Evolutionary conservation across 164 flowering plant genomes (phyloP).

Genomic region (Vitis labrusca): DNA sequence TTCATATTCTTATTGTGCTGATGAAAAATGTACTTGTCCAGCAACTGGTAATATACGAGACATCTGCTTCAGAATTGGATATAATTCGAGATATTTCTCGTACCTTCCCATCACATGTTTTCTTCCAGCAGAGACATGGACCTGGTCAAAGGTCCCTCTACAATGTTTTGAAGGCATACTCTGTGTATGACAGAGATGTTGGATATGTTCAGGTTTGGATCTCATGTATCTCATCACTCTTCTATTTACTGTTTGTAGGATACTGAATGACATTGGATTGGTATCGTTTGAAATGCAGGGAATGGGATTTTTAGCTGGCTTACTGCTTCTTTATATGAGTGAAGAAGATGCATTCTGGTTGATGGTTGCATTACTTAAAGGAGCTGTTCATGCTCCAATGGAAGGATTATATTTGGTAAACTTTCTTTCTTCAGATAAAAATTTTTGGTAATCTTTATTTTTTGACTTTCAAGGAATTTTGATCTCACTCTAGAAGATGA

Average conservation of each 20-base stretch:
- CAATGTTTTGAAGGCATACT: slow-evolving; percentile 96
- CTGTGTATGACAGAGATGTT: slow-evolving; percentile 96
- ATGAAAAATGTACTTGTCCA: slow-evolving; percentile 32
- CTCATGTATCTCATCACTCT: neutral
- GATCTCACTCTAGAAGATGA: neutral
- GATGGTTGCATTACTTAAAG: slow-evolving; percentile 90
- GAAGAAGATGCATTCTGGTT: slow-evolving; percentile 99
- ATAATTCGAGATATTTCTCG: slow-evolving; percentile 98
- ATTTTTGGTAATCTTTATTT: too few relatives aligned
- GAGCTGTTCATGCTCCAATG: slow-evolving; percentile 99
- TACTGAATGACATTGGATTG: slow-evolving; percentile 1
- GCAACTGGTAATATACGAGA: slow-evolving; percentile 97
- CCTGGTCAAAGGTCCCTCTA: slow-evolving; percentile 99
- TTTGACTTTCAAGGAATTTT: neutral
- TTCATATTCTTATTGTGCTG: slow-evolving; percentile 3
- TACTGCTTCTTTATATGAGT: slow-evolving; percentile 98
- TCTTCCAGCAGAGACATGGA: slow-evolving; percentile 99
- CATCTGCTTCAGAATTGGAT: slow-evolving; percentile 92
- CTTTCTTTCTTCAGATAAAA: neutral
- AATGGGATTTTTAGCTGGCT: slow-evolving; percentile 96
- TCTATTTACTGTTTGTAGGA: neutral
- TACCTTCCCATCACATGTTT: slow-evolving; percentile 96
- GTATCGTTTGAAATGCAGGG: slow-evolving; percentile 59
- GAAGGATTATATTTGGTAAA: slow-evolving; percentile 94
- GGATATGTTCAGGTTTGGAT: slow-evolving; percentile 93